These are phyloP conservation scores for Hibiscus trionum DNA, from an alignment of 345 rosid genomes.

Conservation along the genomic window DNA sequence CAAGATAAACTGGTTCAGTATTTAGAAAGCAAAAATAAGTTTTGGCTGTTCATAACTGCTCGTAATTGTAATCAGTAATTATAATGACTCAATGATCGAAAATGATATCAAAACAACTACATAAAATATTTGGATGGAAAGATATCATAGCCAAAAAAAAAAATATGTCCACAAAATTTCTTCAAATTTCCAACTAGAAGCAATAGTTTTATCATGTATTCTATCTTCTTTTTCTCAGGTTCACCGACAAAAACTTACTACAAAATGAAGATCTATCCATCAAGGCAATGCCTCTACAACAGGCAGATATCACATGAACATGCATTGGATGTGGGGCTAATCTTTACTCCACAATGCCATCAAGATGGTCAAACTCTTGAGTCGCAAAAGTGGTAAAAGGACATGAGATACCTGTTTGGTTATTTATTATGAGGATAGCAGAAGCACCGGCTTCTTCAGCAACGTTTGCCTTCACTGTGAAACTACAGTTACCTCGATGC, in stretches of 20 bases:
- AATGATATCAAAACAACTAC: not conserved
- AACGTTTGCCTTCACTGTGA: constrained; percentile 47
- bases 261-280: not conserved
- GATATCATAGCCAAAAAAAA: constrained; percentile 1
- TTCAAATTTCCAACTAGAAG: not conserved
- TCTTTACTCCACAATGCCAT: not conserved
- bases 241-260: not conserved
- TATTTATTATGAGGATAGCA: constrained; percentile 59
- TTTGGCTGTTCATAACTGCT: not conserved
- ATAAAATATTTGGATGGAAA: not conserved
- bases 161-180: not conserved
- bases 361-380: not conserved
- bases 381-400: not conserved
- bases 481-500: constrained; percentile 66
- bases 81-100: not conserved
- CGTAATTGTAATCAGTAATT: not conserved
- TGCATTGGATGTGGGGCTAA: not conserved
- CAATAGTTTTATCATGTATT: not conserved
- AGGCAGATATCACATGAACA: not conserved
- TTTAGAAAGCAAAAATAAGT: constrained; percentile 8
- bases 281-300: not conserved
- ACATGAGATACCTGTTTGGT: constrained; percentile 38
- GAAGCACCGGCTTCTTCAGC: constrained; percentile 61
- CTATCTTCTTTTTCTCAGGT: not conserved
- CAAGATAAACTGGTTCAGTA: constrained; percentile 11